Evolutionary conservation across 2,329 filamentous ascomycete genomes (phyloP).

Genomic region (Botrytis elliptica): DNA sequence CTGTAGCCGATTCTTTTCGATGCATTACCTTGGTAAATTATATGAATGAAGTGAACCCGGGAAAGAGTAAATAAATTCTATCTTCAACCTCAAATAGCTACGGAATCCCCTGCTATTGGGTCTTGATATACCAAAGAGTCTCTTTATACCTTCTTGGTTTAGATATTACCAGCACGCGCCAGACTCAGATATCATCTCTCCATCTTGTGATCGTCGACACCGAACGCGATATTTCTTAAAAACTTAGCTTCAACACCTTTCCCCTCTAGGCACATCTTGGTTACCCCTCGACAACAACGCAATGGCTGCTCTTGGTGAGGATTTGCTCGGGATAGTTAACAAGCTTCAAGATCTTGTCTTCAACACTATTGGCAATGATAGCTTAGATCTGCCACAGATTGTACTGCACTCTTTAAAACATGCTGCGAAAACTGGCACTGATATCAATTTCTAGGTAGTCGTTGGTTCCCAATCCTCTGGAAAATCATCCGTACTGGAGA

Average conservation of each 20-base stretch:
- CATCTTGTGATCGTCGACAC: constrained; percentile 19
- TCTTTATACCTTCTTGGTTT: constrained; percentile 4
- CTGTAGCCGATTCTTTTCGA: constrained; percentile 7
- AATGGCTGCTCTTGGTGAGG: constrained; percentile 95
- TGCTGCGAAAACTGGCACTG: constrained; percentile 24
- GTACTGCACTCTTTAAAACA: constrained; percentile 54
- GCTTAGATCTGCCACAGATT: constrained; percentile 95
- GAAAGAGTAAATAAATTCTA: constrained; percentile 20
- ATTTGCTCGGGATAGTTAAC: constrained; percentile 93
- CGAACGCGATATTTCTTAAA: constrained; percentile 17
- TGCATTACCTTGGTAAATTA: constrained; percentile 22
- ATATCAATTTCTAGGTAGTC: constrained; percentile 66
- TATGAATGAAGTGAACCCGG: constrained; percentile 11
- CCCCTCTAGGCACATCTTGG: constrained; percentile 5
- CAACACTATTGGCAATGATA: constrained; percentile 99
- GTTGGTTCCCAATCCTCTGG: constrained; percentile 97
- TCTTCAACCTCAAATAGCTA: constrained; percentile 9
- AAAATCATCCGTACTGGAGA: constrained; percentile 97
- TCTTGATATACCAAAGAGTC: constrained; percentile 2
- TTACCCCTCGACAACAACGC: constrained; percentile 34
- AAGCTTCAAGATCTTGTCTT: constrained; percentile 98
- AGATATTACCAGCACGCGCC: constrained; percentile 1
- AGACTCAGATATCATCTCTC: constrained; percentile 5
- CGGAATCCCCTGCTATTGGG: constrained; percentile 15
- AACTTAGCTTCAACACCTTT: constrained; percentile 19